Conservation (phyloP, 176 grass and related monocot species). For the Calamus simplicifolius region DNA sequence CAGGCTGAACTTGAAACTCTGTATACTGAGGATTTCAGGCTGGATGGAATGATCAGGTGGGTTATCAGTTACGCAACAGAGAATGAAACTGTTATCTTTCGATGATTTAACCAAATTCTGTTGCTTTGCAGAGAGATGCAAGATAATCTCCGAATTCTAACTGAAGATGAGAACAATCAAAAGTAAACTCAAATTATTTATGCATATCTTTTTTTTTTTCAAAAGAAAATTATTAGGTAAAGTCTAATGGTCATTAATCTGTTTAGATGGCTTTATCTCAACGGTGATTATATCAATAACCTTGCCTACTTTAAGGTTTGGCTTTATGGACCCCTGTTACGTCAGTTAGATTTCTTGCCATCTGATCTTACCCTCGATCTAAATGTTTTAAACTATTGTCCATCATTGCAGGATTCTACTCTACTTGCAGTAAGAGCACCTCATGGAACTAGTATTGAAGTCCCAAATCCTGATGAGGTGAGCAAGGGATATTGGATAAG, state of each 20-base stretch:
- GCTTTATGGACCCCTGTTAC: neutral
- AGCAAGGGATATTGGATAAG: conserved; percentile 6
- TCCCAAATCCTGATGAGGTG: conserved; percentile 75
- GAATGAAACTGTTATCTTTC: neutral
- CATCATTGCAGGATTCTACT: conserved; percentile 44
- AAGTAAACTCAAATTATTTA: conserved; percentile 35
- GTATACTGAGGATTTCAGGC: conserved; percentile 40
- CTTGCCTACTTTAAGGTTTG: conserved; percentile 67
- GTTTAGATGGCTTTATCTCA: conserved; percentile 64
- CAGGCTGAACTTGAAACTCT: conserved; percentile 62
- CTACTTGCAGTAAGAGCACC: conserved; percentile 79
- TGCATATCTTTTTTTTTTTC: neutral
- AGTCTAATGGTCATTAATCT: conserved; percentile 2
- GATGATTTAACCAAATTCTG: conserved; percentile 5
- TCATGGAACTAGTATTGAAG: conserved; percentile 84
- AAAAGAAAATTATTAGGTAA: conserved; percentile 1
- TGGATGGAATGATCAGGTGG: conserved; percentile 74
- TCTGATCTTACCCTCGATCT: too few relatives aligned
- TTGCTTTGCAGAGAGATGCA: conserved; percentile 45
- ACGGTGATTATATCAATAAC: conserved; percentile 60
- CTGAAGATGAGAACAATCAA: conserved; percentile 41
- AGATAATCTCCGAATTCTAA: conserved; percentile 58
- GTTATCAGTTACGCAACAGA: conserved; percentile 16
- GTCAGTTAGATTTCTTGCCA: conserved; percentile 11
- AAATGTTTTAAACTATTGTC: neutral